A percentile compares a stretch with the other conserved stretches of the same genome.
These are phyloP conservation scores for Aspergillus uvarum DNA, from an alignment of 2,329 filamentous ascomycete genomes.

Conservation along the genomic window DNA sequence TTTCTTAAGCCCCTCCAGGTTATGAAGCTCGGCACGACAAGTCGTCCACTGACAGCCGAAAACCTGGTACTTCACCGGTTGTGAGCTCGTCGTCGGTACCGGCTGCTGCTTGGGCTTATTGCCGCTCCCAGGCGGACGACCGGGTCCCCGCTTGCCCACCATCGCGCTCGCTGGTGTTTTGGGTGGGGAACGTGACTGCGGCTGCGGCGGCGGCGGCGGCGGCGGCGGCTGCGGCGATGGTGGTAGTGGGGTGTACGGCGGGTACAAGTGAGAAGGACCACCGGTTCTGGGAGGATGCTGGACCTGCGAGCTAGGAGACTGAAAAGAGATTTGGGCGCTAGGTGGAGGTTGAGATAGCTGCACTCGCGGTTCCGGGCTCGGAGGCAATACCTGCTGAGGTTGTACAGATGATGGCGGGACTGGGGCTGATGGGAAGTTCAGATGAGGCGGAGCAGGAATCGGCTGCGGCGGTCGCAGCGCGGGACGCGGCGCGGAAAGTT, in stretches of 20 bases:
- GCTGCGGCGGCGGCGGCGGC: neutral
- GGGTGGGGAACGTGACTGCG: neutral
- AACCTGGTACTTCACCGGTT: conserved; percentile 33
- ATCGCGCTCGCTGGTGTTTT: conserved; percentile 10
- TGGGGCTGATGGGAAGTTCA: neutral
- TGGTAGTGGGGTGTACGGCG: neutral
- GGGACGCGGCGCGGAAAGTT: conserved; percentile 6
- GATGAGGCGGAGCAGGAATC: neutral
- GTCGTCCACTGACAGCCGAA: conserved; percentile 60
- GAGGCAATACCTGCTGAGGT: neutral
- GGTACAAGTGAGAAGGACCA: neutral
- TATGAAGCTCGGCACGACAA: conserved; percentile 61
- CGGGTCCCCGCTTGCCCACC: conserved; percentile 17
- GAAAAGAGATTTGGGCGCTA: neutral
- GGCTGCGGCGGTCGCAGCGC: neutral
- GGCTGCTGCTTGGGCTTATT: conserved; percentile 23
- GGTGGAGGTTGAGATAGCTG: neutral
- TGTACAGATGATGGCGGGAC: neutral
- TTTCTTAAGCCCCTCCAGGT: conserved; percentile 58
- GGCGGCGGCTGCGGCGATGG: neutral
- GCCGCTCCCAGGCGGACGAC: conserved; percentile 21
- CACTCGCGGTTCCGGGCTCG: neutral
- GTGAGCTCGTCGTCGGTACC: conserved; percentile 3
- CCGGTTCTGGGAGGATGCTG: neutral
- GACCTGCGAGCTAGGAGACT: neutral